Evolutionary conservation across 441 rosid species (phyloP).

Genomic region (Adansonia rubrostipa): DNA sequence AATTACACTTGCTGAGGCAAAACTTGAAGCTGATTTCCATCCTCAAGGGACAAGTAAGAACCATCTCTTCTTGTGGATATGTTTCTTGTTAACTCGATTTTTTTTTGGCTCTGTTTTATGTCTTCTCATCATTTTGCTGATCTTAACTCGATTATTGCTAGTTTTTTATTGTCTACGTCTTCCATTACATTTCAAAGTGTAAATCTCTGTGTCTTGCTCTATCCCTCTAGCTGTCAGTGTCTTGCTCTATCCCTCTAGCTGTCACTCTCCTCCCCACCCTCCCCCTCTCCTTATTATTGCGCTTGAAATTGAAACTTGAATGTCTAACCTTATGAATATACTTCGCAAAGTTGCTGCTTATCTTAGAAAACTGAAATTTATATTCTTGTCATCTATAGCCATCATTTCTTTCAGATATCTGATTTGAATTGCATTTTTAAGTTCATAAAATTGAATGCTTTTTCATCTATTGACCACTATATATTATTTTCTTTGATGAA

Average conservation of each 20-base stretch:
- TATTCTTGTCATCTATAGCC: not conserved
- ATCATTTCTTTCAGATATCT: not conserved
- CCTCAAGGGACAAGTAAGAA: constrained; percentile 71
- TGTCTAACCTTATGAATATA: not conserved
- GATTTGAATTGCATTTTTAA: constrained; percentile 11
- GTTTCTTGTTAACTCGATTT: not conserved
- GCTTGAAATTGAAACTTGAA: not conserved
- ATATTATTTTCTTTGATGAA: constrained; percentile 25
- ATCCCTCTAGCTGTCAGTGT: too few relatives aligned
- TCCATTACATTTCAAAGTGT: not conserved
- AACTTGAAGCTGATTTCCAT: constrained; percentile 65
- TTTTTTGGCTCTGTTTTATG: not conserved
- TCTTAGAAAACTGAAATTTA: constrained; percentile 19
- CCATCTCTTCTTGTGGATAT: not conserved
- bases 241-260: not conserved
- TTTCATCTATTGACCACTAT: constrained; percentile 13
- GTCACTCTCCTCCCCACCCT: not conserved
- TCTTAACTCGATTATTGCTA: not conserved
- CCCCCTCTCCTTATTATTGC: not conserved
- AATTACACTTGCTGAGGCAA: constrained; percentile 67
- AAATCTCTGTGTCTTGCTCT: not conserved
- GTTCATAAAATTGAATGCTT: not conserved
- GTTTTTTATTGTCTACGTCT: not conserved
- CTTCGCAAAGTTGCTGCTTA: not conserved
- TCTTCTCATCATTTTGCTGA: constrained; percentile 7